Evolutionary conservation across 768 basidiomycete genomes (phyloP).

Genomic region (Boletus tomentosulus): DNA sequence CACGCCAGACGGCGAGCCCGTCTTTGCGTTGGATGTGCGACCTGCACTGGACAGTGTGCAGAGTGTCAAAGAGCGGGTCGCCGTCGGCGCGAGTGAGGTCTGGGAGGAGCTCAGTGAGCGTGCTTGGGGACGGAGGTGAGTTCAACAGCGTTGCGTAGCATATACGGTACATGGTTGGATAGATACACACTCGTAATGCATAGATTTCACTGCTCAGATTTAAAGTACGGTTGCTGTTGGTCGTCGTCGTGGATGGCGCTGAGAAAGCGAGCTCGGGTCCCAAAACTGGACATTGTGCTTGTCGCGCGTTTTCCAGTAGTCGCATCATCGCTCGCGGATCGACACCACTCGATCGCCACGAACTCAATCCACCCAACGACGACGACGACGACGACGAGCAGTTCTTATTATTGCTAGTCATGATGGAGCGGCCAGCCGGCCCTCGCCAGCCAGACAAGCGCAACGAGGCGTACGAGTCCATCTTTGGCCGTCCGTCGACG

Average conservation of each 20-base stretch:
- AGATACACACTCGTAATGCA: conserved; percentile 3
- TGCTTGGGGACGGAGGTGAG: conserved; percentile 24
- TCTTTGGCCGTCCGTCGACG: conserved; percentile 74
- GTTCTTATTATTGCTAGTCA: background rate
- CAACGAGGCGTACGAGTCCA: conserved; percentile 77
- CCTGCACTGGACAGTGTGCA: conserved; percentile 86
- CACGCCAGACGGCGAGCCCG: conserved; percentile 86
- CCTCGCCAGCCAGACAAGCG: conserved; percentile 68
- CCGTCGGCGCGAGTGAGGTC: conserved; percentile 61
- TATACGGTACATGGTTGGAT: conserved; percentile 7
- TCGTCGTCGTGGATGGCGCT: conserved; percentile 3
- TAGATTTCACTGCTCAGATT: background rate
- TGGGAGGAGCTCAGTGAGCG: conserved; percentile 46
- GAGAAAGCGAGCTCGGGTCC: conserved; percentile 11
- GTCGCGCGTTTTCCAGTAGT: conserved; percentile 12
- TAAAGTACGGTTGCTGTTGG: background rate
- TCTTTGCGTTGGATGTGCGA: conserved; percentile 92
- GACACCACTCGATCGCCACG: conserved; percentile 8
- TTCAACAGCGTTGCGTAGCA: conserved; percentile 6
- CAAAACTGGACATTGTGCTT: conserved; percentile 21
- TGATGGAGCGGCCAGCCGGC: conserved; percentile 55
- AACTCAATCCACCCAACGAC: conserved; percentile 3
- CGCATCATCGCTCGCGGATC: conserved; percentile 4
- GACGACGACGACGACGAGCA: conserved; percentile 5
- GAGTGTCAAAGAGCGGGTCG: conserved; percentile 71